A percentile compares a stretch with the other conserved stretches of the same genome.
phyloP scores from a whole-genome alignment of 2,329 filamentous ascomycete genomes.

The Pseudogymnoascus destructans region DNA sequence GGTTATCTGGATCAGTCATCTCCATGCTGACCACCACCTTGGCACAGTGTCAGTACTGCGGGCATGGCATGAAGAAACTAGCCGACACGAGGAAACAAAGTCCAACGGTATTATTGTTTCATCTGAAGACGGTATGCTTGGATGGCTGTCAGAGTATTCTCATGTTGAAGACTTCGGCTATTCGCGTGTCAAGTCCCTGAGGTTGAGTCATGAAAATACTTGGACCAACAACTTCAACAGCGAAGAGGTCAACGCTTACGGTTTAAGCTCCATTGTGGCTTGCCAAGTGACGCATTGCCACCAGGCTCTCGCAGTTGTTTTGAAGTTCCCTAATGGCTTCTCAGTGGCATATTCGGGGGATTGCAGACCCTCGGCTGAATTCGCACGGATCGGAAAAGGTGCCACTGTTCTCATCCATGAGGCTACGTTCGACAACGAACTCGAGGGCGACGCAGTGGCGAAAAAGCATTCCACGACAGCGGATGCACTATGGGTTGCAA shows the following conservation, averaged over 20 bases:
- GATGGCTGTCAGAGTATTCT: constrained; percentile 68
- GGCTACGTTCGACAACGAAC: constrained; percentile 86
- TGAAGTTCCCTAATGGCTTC: constrained; percentile 68
- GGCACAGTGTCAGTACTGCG: constrained; percentile 70
- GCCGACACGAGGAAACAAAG: constrained; percentile 29
- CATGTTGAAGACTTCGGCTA: constrained; percentile 66
- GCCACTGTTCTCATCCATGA: constrained; percentile 86
- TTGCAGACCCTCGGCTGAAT: constrained; percentile 63
- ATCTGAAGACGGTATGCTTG: constrained; percentile 57
- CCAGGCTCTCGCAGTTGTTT: constrained; percentile 59
- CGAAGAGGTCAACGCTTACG: constrained; percentile 37
- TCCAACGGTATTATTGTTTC: constrained; percentile 45
- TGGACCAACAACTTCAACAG: constrained; percentile 27
- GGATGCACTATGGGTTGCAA: constrained; percentile 70
- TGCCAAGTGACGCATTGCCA: constrained; percentile 66
- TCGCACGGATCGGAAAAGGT: constrained; percentile 56
- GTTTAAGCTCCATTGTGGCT: constrained; percentile 54
- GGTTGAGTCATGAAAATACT: constrained; percentile 15
- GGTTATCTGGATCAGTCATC: constrained; percentile 83
- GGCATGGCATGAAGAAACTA: constrained; percentile 54
- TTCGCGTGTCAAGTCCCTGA: constrained; percentile 29
- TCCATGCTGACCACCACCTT: constrained; percentile 93
- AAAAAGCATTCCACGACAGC: constrained; percentile 86
- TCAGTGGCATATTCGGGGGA: constrained; percentile 91
- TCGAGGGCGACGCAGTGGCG: constrained; percentile 60